Conservation (phyloP, 1,284 basidiomycete species). For the Ustilago shanxiensis region DNA sequence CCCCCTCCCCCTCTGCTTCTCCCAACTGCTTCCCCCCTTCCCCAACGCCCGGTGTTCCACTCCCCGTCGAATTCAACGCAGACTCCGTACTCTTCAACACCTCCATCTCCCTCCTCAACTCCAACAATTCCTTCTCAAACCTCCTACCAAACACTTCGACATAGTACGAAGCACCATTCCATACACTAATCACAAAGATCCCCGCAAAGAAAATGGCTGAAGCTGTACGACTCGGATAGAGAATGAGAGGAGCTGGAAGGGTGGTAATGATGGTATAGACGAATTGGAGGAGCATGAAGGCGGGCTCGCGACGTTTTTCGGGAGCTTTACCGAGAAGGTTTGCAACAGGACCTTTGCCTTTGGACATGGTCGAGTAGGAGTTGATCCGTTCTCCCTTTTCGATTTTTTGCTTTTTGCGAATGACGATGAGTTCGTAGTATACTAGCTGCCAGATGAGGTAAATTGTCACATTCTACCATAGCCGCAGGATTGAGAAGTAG, state of each 20-base stretch:
- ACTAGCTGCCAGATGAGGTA: constrained; percentile 89
- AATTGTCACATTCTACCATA: constrained; percentile 75
- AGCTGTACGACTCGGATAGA: constrained; percentile 82
- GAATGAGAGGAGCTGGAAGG: constrained; percentile 82
- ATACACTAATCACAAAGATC: constrained; percentile 53
- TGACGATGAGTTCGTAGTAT: constrained; percentile 71
- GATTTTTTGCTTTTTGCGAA: constrained; percentile 50
- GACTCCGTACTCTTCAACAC: constrained; percentile 25
- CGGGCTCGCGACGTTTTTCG: constrained; percentile 42
- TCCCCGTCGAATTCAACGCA: constrained; percentile 13
- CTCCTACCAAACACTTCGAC: constrained; percentile 74
- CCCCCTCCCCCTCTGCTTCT: constrained; percentile 3
- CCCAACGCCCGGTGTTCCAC: background rate
- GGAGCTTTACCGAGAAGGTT: constrained; percentile 58
- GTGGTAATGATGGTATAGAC: constrained; percentile 89
- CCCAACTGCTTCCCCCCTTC: constrained; percentile 5
- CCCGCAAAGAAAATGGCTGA: constrained; percentile 79
- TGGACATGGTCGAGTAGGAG: constrained; percentile 55
- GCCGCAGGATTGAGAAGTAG: background rate
- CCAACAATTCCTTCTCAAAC: constrained; percentile 58
- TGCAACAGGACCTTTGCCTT: constrained; percentile 61
- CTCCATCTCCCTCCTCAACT: constrained; percentile 45
- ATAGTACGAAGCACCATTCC: constrained; percentile 57
- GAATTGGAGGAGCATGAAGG: constrained; percentile 69
- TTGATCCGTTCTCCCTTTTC: constrained; percentile 61